Percentiles rank a stretch among this genome's conserved stretches.
These are phyloP conservation scores for Tuber magnatum DNA, from an alignment of 495 filamentous ascomycete species.

Conservation along the genomic window DNA sequence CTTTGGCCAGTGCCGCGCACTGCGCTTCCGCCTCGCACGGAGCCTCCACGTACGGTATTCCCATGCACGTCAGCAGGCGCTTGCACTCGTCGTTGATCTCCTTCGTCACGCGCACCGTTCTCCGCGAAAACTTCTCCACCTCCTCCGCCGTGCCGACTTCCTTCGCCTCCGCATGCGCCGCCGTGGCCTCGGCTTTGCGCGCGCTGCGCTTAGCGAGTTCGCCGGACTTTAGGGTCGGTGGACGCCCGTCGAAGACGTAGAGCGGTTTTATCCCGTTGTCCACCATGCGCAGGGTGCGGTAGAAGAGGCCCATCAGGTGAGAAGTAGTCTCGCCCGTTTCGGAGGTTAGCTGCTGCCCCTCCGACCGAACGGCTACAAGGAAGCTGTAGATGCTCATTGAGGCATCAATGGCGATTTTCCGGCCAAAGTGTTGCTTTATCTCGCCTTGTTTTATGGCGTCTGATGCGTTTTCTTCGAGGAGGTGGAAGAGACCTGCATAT, in stretches of 20 bases:
- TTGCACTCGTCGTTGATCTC: constrained; percentile 97
- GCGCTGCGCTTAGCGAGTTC: constrained; percentile 90
- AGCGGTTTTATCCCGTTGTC: constrained; percentile 98
- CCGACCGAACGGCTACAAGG: constrained; percentile 91
- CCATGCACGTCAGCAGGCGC: constrained; percentile 83
- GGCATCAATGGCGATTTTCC: constrained; percentile 97
- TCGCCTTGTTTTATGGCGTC: constrained; percentile 93
- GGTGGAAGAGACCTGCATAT: constrained; percentile 60
- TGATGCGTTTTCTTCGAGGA: constrained; percentile 86
- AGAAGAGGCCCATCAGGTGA: constrained; percentile 98
- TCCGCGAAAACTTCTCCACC: constrained; percentile 91
- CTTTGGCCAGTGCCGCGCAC: constrained; percentile 81
- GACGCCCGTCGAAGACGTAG: constrained; percentile 95
- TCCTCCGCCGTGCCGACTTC: constrained; percentile 96
- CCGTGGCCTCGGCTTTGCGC: constrained; percentile 79
- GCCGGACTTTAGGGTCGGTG: constrained; percentile 92
- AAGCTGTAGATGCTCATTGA: constrained; percentile 99
- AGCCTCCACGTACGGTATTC: constrained; percentile 87
- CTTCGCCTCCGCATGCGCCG: constrained; percentile 87
- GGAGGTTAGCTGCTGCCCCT: constrained; percentile 89
- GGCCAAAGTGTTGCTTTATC: constrained; percentile 96
- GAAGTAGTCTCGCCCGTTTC: constrained; percentile 94
- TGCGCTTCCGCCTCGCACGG: constrained; percentile 97
- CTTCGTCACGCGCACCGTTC: constrained; percentile 87
- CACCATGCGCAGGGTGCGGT: constrained; percentile 93